Evolutionary conservation across 2,329 filamentous ascomycete genomes (phyloP).

Genomic region (Beauveria varroae): DNA sequence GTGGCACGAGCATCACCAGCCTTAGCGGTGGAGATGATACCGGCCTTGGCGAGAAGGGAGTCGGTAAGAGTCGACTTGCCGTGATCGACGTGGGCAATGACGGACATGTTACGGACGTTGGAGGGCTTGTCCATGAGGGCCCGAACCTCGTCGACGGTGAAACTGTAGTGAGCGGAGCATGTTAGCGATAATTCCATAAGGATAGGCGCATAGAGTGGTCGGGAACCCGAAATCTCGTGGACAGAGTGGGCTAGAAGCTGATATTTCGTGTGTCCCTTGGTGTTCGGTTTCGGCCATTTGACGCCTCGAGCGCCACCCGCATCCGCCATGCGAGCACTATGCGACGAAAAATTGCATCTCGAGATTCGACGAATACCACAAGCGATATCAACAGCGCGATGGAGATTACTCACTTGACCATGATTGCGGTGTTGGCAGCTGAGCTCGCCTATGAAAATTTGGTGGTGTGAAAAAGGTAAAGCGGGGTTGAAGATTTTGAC

Average conservation of each 20-base stretch:
- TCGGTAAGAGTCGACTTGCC: slow-evolving; percentile 99
- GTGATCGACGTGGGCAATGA: slow-evolving; percentile 99
- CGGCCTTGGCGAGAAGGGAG: slow-evolving; percentile 96
- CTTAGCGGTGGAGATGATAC: slow-evolving; percentile 98
- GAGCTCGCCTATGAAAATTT: slow-evolving; percentile 33
- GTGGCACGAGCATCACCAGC: slow-evolving; percentile 94
- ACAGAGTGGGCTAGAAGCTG: neutral
- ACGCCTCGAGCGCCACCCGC: neutral
- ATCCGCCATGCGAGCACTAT: neutral
- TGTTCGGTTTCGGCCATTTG: neutral
- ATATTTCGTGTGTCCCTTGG: neutral
- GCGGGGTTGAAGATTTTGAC: slow-evolving; percentile 37
- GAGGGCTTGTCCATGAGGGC: slow-evolving; percentile 69
- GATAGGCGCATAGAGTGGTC: neutral
- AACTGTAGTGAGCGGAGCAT: slow-evolving; percentile 48
- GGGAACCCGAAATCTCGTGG: neutral
- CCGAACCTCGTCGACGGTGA: slow-evolving; percentile 94
- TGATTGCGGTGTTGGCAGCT: slow-evolving; percentile 75
- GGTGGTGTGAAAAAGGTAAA: slow-evolving; percentile 28
- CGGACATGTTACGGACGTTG: slow-evolving; percentile 93
- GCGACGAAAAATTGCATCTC: neutral
- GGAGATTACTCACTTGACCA: slow-evolving; percentile 87
- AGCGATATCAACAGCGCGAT: neutral
- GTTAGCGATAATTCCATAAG: slow-evolving; percentile 5
- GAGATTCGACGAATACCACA: neutral